Evolutionary conservation across 1,284 basidiomycete genomes (phyloP), one percentile per base, ranked within the genome.

Genomic region (Ganoderma boninense): DNA sequence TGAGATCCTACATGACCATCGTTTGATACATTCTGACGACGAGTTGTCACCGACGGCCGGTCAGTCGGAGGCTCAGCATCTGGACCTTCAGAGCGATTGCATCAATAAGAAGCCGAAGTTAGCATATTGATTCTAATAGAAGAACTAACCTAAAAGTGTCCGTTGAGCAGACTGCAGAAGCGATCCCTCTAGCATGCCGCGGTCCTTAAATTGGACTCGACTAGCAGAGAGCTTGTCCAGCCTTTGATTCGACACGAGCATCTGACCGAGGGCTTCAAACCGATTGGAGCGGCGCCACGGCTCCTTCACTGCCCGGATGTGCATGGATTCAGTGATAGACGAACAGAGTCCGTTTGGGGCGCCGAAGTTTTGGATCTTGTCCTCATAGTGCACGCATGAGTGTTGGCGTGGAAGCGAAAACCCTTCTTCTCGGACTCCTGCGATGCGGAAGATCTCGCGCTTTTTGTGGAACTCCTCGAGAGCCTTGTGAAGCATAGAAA

Each of bases 281-380:
- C 69, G 57, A 23, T 68, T 78, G 0, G 74, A 75, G 3, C 70
- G 62, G 2, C 73, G 68, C 74, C 75, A 78, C 0, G 75, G 77
- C 43, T 73, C 60, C 61, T 77, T 77, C 38, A 77, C 74, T 4
- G 75, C 75, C 13, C 44, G 66, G 29, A 77, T 77, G 46, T 77
- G 76, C 40, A 69, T 71, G 0, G 72, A 71, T 56, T 77, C 75
- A 0, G 75, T 77, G 52, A 76, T 76, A 2, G 71, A 76, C 0
- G 73, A 69, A 26, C 73, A 76, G 2, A 76, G 69, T 2, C 75
- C 73, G 23, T 76, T 75, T 0, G 71, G 64, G 1, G 69, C 52
- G 10, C 62, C 75, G 63, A 77, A 77, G 3, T 29, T 4, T 44
- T 44, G 6, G 35, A 75, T 77, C 4, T 18, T 26, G 23, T 56